A percentile compares a stretch with the other conserved stretches of the same genome.
Conservation (phyloP, 2,329 filamentous ascomycete genomes). For the Rachicladosporium sp. region DNA sequence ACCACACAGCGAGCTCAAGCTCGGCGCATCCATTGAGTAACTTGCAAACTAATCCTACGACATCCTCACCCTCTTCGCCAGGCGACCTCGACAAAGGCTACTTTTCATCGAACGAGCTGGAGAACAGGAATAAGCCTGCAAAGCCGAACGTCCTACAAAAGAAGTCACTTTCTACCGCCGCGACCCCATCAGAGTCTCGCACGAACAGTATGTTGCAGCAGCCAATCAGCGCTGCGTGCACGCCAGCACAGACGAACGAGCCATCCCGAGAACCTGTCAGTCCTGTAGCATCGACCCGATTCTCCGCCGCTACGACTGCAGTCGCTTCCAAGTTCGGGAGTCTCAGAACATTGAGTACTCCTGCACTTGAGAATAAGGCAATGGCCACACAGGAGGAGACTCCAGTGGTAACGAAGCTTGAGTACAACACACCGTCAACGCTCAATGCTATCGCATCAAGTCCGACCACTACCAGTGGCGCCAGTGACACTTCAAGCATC, state of each 20-base stretch:
- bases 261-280: constrained; percentile 7
- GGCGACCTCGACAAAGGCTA: constrained; percentile 74
- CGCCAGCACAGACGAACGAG: background rate
- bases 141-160: constrained; percentile 60
- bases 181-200: too few relatives aligned
- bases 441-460: constrained; percentile 8
- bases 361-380: constrained; percentile 18
- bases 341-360: constrained; percentile 17
- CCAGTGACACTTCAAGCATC: constrained; percentile 36
- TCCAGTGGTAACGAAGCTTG: constrained; percentile 46
- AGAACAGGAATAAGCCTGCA: constrained; percentile 56
- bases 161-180: constrained; percentile 38
- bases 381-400: constrained; percentile 29
- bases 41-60: too few relatives aligned
- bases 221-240: background rate
- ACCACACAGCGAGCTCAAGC: too few relatives aligned
- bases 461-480: constrained; percentile 12
- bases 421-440: constrained; percentile 30
- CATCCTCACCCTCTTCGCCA: constrained; percentile 14
- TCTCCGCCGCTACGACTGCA: constrained; percentile 11
- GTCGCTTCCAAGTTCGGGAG: constrained; percentile 15
- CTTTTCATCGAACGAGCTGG: constrained; percentile 79
- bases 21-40: too few relatives aligned
- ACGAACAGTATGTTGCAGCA: too few relatives aligned
- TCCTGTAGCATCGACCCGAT: constrained; percentile 7